These are phyloP conservation scores for Termitomyces sp. DNA, from an alignment of 768 basidiomycete genomes.

Conservation along the genomic window DNA sequence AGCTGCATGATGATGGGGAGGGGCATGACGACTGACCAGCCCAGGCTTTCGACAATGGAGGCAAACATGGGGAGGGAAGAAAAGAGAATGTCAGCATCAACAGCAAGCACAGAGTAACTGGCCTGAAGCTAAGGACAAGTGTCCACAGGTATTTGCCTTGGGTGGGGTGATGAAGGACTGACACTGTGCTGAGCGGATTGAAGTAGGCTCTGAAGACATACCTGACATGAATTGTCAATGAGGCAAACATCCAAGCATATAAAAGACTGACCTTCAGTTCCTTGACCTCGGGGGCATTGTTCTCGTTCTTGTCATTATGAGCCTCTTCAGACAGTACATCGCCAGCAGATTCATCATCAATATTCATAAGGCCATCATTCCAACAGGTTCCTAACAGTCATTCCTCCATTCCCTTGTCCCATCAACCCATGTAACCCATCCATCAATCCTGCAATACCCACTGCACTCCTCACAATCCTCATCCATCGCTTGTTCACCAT, in stretches of 20 bases:
- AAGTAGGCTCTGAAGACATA: slow-evolving; percentile 70
- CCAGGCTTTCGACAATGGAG: slow-evolving; percentile 71
- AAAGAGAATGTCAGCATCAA: slow-evolving; percentile 94
- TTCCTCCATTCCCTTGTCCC: slow-evolving; percentile 61
- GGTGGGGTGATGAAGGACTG: slow-evolving; percentile 20
- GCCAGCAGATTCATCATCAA: slow-evolving; percentile 54
- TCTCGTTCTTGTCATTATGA: slow-evolving; percentile 60
- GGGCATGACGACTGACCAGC: slow-evolving; percentile 89
- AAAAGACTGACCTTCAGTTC: slow-evolving; percentile 65
- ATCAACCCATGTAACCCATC: slow-evolving; percentile 66
- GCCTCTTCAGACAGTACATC: slow-evolving; percentile 45
- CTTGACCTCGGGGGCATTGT: slow-evolving; percentile 69
- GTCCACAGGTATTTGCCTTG: slow-evolving; percentile 23
- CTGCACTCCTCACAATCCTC: slow-evolving; percentile 65
- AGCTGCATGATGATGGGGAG: slow-evolving; percentile 96
- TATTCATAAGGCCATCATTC: slow-evolving; percentile 69
- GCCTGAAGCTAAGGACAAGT: slow-evolving; percentile 47
- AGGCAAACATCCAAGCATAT: slow-evolving; percentile 1
- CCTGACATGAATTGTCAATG: slow-evolving; percentile 35
- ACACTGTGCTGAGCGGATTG: slow-evolving; percentile 36
- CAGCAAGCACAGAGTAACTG: slow-evolving; percentile 86
- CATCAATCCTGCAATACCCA: slow-evolving; percentile 64
- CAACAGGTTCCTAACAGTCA: slow-evolving; percentile 57
- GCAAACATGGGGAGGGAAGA: slow-evolving; percentile 74
- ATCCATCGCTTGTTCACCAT: slow-evolving; percentile 63